Evolutionary conservation across 148 eudicot species (phyloP).

Genomic region (Silene conica): DNA sequence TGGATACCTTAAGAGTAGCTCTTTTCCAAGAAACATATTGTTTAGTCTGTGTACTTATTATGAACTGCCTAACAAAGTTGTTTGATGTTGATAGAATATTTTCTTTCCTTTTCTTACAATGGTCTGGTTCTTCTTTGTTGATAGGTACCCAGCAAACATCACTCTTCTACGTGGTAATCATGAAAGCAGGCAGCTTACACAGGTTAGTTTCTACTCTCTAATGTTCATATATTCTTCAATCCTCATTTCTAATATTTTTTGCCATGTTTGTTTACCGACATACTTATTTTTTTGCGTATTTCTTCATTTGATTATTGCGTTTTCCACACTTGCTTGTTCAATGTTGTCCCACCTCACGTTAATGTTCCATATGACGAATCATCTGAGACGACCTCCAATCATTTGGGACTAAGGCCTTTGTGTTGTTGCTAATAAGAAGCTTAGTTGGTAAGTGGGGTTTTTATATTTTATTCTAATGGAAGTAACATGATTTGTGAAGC

Average conservation of each 20-base stretch:
- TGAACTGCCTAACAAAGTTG: neutral
- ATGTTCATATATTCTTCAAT: neutral
- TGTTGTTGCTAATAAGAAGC: too few species aligned
- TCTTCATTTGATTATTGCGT: neutral
- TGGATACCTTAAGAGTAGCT: neutral
- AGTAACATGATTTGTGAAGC: neutral
- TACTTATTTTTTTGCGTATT: neutral
- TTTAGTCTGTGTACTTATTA: neutral
- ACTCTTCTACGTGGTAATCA: conserved; percentile 98
- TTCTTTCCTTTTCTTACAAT: neutral
- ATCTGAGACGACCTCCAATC: too few species aligned
- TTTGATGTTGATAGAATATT: neutral
- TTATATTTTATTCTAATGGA: too few species aligned
- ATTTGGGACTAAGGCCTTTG: too few species aligned
- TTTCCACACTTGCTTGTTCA: neutral
- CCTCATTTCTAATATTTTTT: neutral
- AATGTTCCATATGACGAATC: too few species aligned
- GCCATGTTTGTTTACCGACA: neutral
- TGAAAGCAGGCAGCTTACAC: conserved; percentile 96
- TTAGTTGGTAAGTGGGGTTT: too few species aligned
- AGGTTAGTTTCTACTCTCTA: conserved; percentile 39
- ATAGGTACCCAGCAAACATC: conserved; percentile 93
- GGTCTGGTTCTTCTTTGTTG: conserved; percentile 15
- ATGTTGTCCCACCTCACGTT: too few species aligned
- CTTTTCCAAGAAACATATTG: neutral